Base-by-base conservation (phyloP, 805 yeast genomes). In the Brettanomyces anomalus region DNA sequence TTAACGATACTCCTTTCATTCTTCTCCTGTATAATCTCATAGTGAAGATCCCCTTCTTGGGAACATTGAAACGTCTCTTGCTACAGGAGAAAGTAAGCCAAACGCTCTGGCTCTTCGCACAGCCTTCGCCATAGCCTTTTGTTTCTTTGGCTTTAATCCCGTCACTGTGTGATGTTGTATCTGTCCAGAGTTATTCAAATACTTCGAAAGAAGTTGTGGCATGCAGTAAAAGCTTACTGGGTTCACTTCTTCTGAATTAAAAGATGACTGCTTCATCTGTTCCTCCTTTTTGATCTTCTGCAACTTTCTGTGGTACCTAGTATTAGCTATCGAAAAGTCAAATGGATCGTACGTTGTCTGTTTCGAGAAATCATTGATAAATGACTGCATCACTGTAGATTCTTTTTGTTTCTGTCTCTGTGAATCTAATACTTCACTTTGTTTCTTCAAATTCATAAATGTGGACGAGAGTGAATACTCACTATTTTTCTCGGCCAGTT, bases 31-130 rank as follows among this genome's bases (percentile, higher is more conserved):
- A n/a, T n/a, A 35, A 5, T 13, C 17, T 33, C 33, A 60, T 35
- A 60, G 45, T 10, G 56, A 46, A 15, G 49, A 36, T 18, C 65
- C 65, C 50, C 64, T 56, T 43, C 53, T 60, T 39, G 60, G 53
- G 40, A 52, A 54, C 53, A 61, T 66, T 31, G 72, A 58, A 28
- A 71, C 66, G 55, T 79, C 81, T 56, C 68, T 77, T 54, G 85
- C 88, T n/a, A 81, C 81, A 47, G 79, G 68, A 36, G 93, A 79
- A 58, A 88, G 66, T 46, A 87, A 69, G 0, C 96, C 97, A 43
- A 82, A 78, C 4, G 83, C 79, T 57, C 90, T 77, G 14, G 89
- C 80, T 52, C 96, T 73, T 57, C 84, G 79, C 37, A 88, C 72
- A 15, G 96, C 94, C 52, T 77, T 82, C 1, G 88, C 70, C 52